These are phyloP conservation scores for Chaetomiaceae sp. DNA, from an alignment of 2,329 filamentous ascomycete genomes.

Conservation along the genomic window DNA sequence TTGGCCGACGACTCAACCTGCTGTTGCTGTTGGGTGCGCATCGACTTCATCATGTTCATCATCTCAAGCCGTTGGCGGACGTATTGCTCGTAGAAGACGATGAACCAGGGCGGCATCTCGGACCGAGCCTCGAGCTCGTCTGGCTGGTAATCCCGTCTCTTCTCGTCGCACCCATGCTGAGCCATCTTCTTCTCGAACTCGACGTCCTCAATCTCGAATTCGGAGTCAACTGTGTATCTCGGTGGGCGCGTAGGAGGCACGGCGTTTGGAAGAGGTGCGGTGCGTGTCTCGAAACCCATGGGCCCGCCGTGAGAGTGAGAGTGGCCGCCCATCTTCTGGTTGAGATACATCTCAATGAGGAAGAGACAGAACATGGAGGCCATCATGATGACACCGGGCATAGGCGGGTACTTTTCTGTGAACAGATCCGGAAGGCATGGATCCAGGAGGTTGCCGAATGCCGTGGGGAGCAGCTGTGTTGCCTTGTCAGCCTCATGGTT, in stretches of 20 bases:
- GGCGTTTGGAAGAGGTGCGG: neutral
- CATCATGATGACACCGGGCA: conserved; percentile 63
- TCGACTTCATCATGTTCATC: conserved; percentile 44
- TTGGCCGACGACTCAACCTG: conserved; percentile 24
- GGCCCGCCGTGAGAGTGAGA: conserved; percentile 54
- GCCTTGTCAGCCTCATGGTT: conserved; percentile 1
- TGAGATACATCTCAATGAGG: conserved; percentile 56
- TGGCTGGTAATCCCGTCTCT: conserved; percentile 14
- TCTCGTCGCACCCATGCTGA: conserved; percentile 35
- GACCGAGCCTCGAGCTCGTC: conserved; percentile 29
- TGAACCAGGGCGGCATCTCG: conserved; percentile 56
- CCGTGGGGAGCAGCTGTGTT: conserved; percentile 49
- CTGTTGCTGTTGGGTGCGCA: conserved; percentile 9
- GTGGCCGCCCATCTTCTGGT: conserved; percentile 47
- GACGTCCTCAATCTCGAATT: conserved; percentile 32
- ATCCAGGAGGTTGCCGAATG: conserved; percentile 47
- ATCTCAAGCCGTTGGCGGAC: conserved; percentile 55
- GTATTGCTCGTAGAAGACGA: conserved; percentile 58
- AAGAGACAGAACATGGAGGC: conserved; percentile 55
- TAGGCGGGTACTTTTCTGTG: conserved; percentile 52
- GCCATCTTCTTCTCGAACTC: conserved; percentile 38
- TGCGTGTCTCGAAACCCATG: conserved; percentile 35
- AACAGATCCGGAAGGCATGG: conserved; percentile 55
- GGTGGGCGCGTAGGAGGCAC: conserved; percentile 29
- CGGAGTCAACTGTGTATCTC: conserved; percentile 25